Evolutionary conservation across 2,329 filamentous ascomycete genomes (phyloP).

Genomic region (Cordyceps fumosorosea): DNA sequence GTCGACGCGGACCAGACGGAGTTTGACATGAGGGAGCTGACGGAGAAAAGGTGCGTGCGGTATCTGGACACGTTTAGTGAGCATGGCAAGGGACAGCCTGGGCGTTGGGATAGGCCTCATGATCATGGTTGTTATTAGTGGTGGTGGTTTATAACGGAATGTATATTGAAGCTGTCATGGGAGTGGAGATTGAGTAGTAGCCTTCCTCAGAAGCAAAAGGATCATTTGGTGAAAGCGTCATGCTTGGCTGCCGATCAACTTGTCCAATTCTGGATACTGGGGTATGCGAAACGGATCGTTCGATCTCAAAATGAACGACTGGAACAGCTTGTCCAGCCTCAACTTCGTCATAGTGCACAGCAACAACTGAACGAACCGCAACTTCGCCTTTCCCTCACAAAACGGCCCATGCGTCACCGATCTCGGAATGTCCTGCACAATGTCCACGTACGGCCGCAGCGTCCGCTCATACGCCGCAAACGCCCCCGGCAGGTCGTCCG

Average conservation of each 20-base stretch:
- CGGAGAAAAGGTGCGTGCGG: conserved; percentile 14
- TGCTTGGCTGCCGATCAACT: background rate
- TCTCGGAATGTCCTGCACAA: background rate
- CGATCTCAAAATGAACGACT: background rate
- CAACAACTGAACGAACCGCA: background rate
- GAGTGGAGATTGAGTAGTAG: background rate
- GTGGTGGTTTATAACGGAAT: no score
- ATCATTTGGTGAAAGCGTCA: background rate
- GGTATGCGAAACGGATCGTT: conserved; percentile 6
- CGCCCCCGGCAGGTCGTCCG: background rate
- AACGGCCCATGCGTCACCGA: background rate
- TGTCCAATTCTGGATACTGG: background rate
- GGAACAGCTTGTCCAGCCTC: background rate
- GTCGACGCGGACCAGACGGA: conserved; percentile 13
- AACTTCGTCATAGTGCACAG: background rate
- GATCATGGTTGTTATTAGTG: conserved; percentile 4
- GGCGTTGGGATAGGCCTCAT: conserved; percentile 15
- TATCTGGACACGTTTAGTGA: conserved; percentile 17
- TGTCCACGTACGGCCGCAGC: conserved; percentile 11
- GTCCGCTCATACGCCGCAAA: conserved; percentile 13
- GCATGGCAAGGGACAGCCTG: background rate
- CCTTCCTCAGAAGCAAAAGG: no score
- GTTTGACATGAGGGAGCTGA: conserved; percentile 16
- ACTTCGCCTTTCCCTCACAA: background rate
- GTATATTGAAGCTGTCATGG: background rate